Percentiles rank a stretch among this genome's conserved stretches.
Conservation (phyloP, 352 stramenopile species). For the Phytophthora podocarpi region DNA sequence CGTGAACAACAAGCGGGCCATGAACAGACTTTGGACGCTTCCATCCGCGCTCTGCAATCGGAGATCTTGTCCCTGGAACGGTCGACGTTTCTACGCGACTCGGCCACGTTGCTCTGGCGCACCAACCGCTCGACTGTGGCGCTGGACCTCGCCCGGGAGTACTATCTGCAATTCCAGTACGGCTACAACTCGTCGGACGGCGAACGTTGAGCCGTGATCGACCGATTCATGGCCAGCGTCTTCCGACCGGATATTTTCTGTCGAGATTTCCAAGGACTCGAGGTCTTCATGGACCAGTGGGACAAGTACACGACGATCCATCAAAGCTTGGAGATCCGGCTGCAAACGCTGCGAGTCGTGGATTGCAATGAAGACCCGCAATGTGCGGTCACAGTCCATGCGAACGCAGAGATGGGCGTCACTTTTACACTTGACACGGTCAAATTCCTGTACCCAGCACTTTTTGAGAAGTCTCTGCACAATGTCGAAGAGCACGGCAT, state of each 20-base stretch:
- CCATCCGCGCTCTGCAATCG: slow-evolving; percentile 39
- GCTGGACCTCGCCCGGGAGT: slow-evolving; percentile 42
- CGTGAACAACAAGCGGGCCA: background rate
- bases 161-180: slow-evolving; percentile 46
- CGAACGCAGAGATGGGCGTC: slow-evolving; percentile 38
- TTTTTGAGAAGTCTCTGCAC: too few relatives aligned
- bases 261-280: slow-evolving; percentile 50
- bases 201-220: slow-evolving; percentile 1
- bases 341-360: slow-evolving; percentile 36
- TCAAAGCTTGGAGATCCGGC: slow-evolving; percentile 31
- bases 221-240: slow-evolving; percentile 38
- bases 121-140: slow-evolving; percentile 45
- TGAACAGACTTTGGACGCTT: slow-evolving; percentile 28
- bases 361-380: slow-evolving; percentile 36
- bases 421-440: slow-evolving; percentile 47
- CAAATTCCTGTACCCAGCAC: slow-evolving; percentile 47
- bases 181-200: slow-evolving; percentile 39
- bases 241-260: slow-evolving; percentile 45
- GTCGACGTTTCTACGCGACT: slow-evolving; percentile 40
- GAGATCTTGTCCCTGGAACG: slow-evolving; percentile 45
- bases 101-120: slow-evolving; percentile 38
- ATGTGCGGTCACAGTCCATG: slow-evolving; percentile 42
- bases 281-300: slow-evolving; percentile 54
- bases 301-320: slow-evolving; percentile 62
- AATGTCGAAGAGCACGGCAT: too few relatives aligned